These are phyloP conservation scores for Arthrobotrys entomopaga DNA, from an alignment of 2,329 filamentous ascomycete species.

Conservation along the genomic window DNA sequence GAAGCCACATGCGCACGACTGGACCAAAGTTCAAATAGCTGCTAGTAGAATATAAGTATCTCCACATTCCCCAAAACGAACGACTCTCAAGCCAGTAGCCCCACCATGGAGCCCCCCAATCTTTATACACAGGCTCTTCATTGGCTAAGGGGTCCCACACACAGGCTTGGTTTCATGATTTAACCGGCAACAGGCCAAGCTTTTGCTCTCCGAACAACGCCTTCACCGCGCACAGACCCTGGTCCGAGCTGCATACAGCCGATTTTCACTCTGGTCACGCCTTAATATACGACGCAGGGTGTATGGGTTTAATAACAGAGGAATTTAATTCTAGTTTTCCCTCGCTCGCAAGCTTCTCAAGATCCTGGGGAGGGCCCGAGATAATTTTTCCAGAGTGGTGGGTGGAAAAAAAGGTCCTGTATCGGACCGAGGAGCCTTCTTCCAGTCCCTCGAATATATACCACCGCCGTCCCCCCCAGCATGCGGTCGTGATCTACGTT, in stretches of 20 bases:
- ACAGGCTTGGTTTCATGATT: constrained; percentile 54
- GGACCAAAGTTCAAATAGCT: background rate
- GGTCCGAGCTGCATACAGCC: constrained; percentile 48
- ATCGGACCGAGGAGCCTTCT: constrained; percentile 28
- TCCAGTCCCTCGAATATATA: constrained; percentile 40
- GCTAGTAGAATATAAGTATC: background rate
- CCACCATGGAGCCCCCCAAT: constrained; percentile 37
- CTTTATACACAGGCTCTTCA: constrained; percentile 10
- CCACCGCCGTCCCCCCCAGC: constrained; percentile 20
- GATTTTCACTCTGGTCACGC: constrained; percentile 41
- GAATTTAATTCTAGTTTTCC: no score
- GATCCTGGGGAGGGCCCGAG: constrained; percentile 17
- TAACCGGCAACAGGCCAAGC: constrained; percentile 39
- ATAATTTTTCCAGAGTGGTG: constrained; percentile 11
- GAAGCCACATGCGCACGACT: constrained; percentile 1
- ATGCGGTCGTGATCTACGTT: constrained; percentile 39
- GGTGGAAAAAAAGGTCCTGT: constrained; percentile 16
- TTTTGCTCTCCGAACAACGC: constrained; percentile 27
- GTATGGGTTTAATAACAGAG: background rate
- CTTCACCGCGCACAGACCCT: constrained; percentile 37
- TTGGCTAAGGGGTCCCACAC: constrained; percentile 31
- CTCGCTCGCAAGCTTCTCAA: constrained; percentile 5
- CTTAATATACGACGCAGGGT: constrained; percentile 29
- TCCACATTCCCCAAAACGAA: constrained; percentile 22
- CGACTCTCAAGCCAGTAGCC: constrained; percentile 10